Conservation (phyloP, 2,329 filamentous ascomycete species). For the Arthrobotrys musiformis region DNA sequence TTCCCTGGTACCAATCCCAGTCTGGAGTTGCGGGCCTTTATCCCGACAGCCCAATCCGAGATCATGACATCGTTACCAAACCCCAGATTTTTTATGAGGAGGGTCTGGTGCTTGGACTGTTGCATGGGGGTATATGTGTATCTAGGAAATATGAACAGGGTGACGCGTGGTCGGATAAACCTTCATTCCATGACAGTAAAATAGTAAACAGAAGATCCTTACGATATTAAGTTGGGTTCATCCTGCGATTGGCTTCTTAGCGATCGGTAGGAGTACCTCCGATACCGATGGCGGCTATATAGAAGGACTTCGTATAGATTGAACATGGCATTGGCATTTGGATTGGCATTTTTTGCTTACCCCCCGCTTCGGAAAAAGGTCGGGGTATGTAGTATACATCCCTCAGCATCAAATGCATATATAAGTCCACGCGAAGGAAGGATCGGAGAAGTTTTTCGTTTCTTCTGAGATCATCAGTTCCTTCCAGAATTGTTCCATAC, state of each 20-base stretch:
- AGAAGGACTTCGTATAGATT: constrained; percentile 35
- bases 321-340: constrained; percentile 20
- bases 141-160: constrained; percentile 23
- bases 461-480: constrained; percentile 11
- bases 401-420: constrained; percentile 19
- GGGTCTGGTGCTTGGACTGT: neutral
- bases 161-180: constrained; percentile 35
- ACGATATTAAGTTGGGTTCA: constrained; percentile 24
- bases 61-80: constrained; percentile 35
- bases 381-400: neutral
- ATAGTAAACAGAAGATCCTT: neutral
- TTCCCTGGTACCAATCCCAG: constrained; percentile 33
- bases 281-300: constrained; percentile 53
- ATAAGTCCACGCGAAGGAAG: constrained; percentile 27
- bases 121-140: neutral
- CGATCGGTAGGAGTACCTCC: constrained; percentile 40
- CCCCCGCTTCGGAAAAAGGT: neutral
- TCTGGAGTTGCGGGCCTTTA: constrained; percentile 41
- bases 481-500: constrained; percentile 19
- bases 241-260: constrained; percentile 8
- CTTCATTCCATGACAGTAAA: neutral
- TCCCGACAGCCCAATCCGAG: constrained; percentile 43
- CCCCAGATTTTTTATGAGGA: constrained; percentile 37
- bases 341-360: constrained; percentile 12
- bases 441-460: neutral